Evolutionary conservation across 2,329 filamentous ascomycete species (phyloP).

Genomic region (Beauveria sp.): DNA sequence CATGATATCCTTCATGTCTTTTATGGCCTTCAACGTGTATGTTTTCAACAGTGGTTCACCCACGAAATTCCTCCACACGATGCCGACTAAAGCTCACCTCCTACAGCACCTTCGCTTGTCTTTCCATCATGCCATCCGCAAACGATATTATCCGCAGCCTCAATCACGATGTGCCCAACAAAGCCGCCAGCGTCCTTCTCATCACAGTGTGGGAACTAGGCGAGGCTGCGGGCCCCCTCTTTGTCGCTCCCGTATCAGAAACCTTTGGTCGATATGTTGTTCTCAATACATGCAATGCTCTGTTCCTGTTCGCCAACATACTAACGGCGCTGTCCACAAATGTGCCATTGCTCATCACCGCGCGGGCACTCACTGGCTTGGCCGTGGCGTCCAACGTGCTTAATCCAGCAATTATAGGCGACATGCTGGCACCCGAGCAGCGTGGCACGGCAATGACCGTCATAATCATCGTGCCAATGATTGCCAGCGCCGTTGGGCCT

Average conservation of each 20-base stretch:
- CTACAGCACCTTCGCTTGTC: conserved; percentile 48
- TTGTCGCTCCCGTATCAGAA: conserved; percentile 57
- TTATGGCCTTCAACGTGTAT: not conserved
- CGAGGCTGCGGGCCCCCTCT: conserved; percentile 50
- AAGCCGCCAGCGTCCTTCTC: conserved; percentile 48
- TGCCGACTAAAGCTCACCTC: too few species aligned
- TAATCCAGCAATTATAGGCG: conserved; percentile 56
- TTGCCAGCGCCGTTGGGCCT: conserved; percentile 52
- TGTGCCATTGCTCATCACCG: conserved; percentile 40
- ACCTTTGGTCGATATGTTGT: conserved; percentile 48
- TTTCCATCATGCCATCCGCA: conserved; percentile 47
- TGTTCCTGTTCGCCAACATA: conserved; percentile 42
- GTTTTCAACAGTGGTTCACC: not conserved
- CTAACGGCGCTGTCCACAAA: conserved; percentile 38
- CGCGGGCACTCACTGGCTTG: conserved; percentile 51
- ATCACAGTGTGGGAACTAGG: conserved; percentile 66
- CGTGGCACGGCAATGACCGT: conserved; percentile 51
- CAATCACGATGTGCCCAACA: conserved; percentile 29
- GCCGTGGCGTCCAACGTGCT: conserved; percentile 58
- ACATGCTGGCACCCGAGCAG: conserved; percentile 51
- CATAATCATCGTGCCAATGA: conserved; percentile 47
- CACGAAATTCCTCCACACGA: too few species aligned
- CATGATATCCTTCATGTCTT: not conserved
- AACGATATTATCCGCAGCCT: conserved; percentile 42
- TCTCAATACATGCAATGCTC: conserved; percentile 43